phyloP scores from a whole-genome alignment of 768 basidiomycete species.

The Tubosaeta sp. region DNA sequence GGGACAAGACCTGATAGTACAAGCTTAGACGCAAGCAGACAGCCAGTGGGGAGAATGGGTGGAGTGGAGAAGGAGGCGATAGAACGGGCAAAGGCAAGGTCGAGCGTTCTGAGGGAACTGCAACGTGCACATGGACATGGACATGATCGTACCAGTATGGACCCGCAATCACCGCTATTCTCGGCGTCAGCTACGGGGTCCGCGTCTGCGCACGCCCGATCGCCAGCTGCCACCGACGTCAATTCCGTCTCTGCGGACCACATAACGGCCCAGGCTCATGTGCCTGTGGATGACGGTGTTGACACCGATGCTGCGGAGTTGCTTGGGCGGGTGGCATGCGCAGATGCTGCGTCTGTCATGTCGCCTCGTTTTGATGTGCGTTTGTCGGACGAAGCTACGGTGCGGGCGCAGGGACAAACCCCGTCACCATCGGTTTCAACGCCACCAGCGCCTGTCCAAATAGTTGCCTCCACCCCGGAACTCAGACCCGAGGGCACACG shows the following conservation, averaged over 20 bases:
- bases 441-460: constrained; percentile 11
- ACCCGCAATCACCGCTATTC: constrained; percentile 26
- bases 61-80: constrained; percentile 28
- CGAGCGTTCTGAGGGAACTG: constrained; percentile 23
- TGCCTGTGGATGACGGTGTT: constrained; percentile 19
- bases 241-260: constrained; percentile 24
- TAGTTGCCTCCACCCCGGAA: constrained; percentile 7
- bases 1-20: constrained; percentile 57
- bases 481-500: constrained; percentile 1
- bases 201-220: constrained; percentile 11
- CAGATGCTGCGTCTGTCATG: constrained; percentile 16
- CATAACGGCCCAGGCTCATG: constrained; percentile 6
- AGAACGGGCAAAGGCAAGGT: constrained; percentile 22
- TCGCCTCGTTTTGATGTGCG: constrained; percentile 25
- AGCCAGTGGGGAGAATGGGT: constrained; percentile 25
- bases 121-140: constrained; percentile 17
- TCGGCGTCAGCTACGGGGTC: constrained; percentile 11
- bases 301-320: constrained; percentile 12
- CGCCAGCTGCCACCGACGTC: constrained; percentile 12
- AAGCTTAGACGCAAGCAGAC: constrained; percentile 3
- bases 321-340: constrained; percentile 14
- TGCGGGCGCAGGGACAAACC: constrained; percentile 11
- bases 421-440: constrained; percentile 11
- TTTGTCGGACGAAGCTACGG: constrained; percentile 9
- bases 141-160: constrained; percentile 11